Conservation (phyloP, 192 early-diverging fungal species). For the Chytriomyces sp. region DNA sequence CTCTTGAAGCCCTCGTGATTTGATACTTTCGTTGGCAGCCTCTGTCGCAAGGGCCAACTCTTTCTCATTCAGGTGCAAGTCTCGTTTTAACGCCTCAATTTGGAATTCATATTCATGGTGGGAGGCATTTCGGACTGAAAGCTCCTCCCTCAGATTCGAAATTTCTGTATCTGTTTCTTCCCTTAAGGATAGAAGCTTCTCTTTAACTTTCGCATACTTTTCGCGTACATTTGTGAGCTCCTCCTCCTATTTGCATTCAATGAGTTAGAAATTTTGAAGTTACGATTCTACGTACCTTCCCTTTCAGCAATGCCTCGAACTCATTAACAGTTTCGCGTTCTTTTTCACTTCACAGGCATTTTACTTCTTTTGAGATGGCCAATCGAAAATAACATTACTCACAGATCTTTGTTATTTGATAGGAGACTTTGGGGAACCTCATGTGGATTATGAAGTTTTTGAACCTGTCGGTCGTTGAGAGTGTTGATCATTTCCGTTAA, state of each 20-base stretch:
- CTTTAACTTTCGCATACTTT: constrained; percentile 1
- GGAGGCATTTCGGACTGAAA: constrained; percentile 4
- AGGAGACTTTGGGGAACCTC: constrained; percentile 11
- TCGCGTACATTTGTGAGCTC: constrained; percentile 2
- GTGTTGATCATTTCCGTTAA: constrained; percentile 31
- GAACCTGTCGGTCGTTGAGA: constrained; percentile 32
- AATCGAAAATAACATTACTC: background rate
- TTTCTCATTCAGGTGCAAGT: constrained; percentile 18
- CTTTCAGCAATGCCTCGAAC: constrained; percentile 4
- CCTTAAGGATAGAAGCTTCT: background rate
- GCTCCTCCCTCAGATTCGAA: constrained; percentile 1
- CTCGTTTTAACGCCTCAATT: constrained; percentile 17
- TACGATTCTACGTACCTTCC: background rate
- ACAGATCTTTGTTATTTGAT: constrained; percentile 15
- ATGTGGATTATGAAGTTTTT: constrained; percentile 28
- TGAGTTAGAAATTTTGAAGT: background rate
- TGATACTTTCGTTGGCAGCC: constrained; percentile 11
- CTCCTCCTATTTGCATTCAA: constrained; percentile 2
- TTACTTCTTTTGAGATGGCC: background rate
- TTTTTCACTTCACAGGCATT: constrained; percentile 2
- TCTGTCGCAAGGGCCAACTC: constrained; percentile 14
- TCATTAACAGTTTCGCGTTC: background rate
- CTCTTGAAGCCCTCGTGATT: constrained; percentile 17
- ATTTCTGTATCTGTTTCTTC: constrained; percentile 14
- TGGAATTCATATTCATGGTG: constrained; percentile 22